Conservation (phyloP, 192 early-diverging fungal genomes). For the Funneliformis mosseae region DNA sequence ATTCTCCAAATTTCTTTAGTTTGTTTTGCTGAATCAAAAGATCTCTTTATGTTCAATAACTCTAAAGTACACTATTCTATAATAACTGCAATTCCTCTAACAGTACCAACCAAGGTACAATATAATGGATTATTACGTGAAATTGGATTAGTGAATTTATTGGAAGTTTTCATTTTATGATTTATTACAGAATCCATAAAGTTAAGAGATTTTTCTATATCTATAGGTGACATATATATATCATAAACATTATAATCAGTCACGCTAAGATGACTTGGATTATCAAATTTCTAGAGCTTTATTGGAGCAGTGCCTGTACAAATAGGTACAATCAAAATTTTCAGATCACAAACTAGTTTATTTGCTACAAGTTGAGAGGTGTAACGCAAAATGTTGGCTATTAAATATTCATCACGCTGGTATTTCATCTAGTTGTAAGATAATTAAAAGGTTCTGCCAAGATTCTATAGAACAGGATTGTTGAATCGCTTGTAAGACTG, state of each 20-base stretch:
- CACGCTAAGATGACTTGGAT: neutral
- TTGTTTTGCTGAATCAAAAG: neutral
- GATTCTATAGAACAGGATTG: neutral
- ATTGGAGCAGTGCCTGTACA: neutral
- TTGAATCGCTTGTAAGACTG: slow-evolving; percentile 9
- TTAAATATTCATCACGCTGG: slow-evolving; percentile 10
- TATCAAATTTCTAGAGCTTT: neutral
- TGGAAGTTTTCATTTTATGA: neutral
- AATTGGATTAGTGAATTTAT: neutral
- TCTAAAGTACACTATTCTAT: neutral
- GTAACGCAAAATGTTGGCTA: neutral
- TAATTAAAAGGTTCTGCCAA: neutral
- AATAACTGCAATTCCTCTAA: slow-evolving; percentile 9
- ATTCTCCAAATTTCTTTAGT: neutral
- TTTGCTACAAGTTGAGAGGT: neutral
- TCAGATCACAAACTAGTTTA: neutral
- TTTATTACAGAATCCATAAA: slow-evolving; percentile 19
- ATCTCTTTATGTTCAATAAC: neutral
- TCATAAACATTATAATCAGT: slow-evolving; percentile 1
- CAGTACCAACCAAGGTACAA: neutral
- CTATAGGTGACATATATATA: slow-evolving; percentile 3
- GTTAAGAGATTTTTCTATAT: slow-evolving; percentile 3
- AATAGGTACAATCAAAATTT: slow-evolving; percentile 2
- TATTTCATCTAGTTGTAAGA: slow-evolving; percentile 12
- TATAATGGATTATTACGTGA: neutral